A percentile compares a stretch with the other conserved stretches of the same genome.
phyloP scores from a whole-genome alignment of 2,329 filamentous ascomycete genomes.

The Volutella citrinella region DNA sequence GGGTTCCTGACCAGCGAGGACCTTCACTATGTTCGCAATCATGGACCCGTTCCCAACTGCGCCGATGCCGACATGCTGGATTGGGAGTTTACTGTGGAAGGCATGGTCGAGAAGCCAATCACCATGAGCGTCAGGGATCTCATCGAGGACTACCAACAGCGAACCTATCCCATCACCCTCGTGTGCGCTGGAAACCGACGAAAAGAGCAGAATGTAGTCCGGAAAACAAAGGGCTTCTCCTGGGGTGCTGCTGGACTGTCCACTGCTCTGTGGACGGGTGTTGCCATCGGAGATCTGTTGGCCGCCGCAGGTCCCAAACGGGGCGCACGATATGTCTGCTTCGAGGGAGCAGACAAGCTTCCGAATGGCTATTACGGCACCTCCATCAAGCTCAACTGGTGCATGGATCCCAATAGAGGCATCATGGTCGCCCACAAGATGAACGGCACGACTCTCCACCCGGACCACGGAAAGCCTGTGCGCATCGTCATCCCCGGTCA shows the following conservation, averaged over 20 bases:
- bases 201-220: conserved; percentile 88
- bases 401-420: conserved; percentile 75
- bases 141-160: conserved; percentile 70
- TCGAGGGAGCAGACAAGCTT: conserved; percentile 84
- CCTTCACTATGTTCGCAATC: conserved; percentile 88
- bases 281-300: conserved; percentile 70
- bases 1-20: conserved; percentile 86
- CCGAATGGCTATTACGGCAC: conserved; percentile 90
- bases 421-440: conserved; percentile 88
- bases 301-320: conserved; percentile 63
- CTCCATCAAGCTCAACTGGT: conserved; percentile 85
- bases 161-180: conserved; percentile 82
- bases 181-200: conserved; percentile 90
- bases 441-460: conserved; percentile 78
- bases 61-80: conserved; percentile 67
- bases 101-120: conserved; percentile 75
- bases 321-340: conserved; percentile 78
- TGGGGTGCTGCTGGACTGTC: conserved; percentile 88
- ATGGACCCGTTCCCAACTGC: conserved; percentile 77
- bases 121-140: conserved; percentile 70
- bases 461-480: conserved; percentile 84
- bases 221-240: conserved; percentile 91
- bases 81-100: conserved; percentile 83
- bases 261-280: conserved; percentile 84
- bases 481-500: conserved; percentile 84